Base-by-base conservation (phyloP, 441 rosid genomes). In the Geranium incanum region DNA sequence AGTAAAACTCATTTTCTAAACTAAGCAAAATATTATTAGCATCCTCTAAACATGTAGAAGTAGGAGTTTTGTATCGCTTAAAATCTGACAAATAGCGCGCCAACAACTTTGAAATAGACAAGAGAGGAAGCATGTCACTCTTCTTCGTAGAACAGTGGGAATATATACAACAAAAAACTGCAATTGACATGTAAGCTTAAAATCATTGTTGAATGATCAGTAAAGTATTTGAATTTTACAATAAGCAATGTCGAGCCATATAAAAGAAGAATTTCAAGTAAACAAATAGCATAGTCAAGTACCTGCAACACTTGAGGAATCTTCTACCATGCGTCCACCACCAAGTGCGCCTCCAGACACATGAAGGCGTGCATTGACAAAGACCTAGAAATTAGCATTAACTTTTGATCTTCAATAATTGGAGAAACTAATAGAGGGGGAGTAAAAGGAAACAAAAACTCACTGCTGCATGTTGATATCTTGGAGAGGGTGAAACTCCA, bases 331-430 rank as follows among this genome's bases (percentile, higher is more conserved):
- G 75, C 99, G 97, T 65, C 99, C 99, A 71, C 98, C 99, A 66
- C 99, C 99, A 85, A 95, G 96, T 78, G 97, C 95, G 78, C 99
- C 99, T 77, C 98, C 98, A 75, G 99, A 95, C 18, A 95, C 99
- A 84, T 95, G 98, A 66, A 95, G 97, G 62, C 97, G 84, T 72
- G 96, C 98, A 79, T 95, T 95, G 73, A 92, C 99, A 84, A 95
- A 95, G 73, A 89, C 99, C 99, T 95, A 74, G 36, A 75, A 79
- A 62, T 33, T 28, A 72, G 62, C 6, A 78, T n/a, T n/a, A 3
- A 7, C 19, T 73, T 71, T 48, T 66, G 16, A 77, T 67, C n/a
- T 69, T 65, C 65, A 16, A 72, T 66, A 48, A 60, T 36, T 6
- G 21, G 12, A 74, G 64, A 64, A 41, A 36, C 36, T 63, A 62